These are phyloP conservation scores for Tuber melanosporum DNA, from an alignment of 495 filamentous ascomycete species.

Conservation along the genomic window DNA sequence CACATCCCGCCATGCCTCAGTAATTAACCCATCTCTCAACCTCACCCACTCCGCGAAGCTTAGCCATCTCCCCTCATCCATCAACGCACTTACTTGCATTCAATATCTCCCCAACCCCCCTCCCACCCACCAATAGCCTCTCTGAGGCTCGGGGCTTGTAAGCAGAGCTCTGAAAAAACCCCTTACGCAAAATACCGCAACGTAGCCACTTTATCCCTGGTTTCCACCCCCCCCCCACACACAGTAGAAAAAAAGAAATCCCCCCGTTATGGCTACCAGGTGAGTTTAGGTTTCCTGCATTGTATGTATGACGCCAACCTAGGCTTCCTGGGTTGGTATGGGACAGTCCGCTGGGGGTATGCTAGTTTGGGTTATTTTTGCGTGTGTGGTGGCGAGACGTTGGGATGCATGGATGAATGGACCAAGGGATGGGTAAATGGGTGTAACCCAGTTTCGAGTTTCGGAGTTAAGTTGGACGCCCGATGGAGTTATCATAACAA, in stretches of 20 bases:
- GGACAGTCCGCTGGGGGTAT: neutral
- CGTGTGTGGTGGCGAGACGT: neutral
- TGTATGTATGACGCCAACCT: neutral
- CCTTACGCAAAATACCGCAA: neutral
- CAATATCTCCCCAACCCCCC: neutral
- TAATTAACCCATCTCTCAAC: neutral
- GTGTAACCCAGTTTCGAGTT: neutral
- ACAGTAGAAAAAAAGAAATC: neutral
- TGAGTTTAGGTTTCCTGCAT: neutral
- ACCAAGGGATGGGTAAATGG: neutral
- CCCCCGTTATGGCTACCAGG: neutral
- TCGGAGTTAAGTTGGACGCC: neutral
- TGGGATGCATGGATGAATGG: neutral
- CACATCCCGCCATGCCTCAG: neutral
- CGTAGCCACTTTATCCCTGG: neutral
- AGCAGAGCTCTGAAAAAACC: neutral
- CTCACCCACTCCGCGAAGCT: neutral
- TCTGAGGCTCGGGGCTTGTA: neutral
- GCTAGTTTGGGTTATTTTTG: neutral
- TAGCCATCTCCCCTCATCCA: neutral
- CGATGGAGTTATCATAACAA: neutral
- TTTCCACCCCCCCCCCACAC: neutral
- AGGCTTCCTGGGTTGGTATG: neutral
- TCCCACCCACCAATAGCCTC: neutral
- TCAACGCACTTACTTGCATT: neutral